Percentiles rank a stretch among this genome's conserved stretches.
Conservation (phyloP, 2,329 filamentous ascomycete species). For the Chaetothyriales sp. region DNA sequence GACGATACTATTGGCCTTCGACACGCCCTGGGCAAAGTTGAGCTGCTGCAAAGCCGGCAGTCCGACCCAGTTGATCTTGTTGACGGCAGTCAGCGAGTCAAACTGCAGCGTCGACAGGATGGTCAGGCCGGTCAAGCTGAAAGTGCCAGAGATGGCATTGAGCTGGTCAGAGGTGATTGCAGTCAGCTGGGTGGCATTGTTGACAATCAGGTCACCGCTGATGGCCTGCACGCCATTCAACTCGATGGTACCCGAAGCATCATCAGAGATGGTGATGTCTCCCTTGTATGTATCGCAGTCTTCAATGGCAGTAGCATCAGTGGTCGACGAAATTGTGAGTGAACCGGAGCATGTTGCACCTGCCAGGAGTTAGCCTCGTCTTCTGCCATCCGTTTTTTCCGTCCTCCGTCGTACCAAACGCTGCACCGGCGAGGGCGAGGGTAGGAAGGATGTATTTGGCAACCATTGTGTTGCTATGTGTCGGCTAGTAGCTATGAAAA, state of each 20-base stretch:
- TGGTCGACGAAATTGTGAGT: slow-evolving; percentile 42
- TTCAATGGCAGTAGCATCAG: slow-evolving; percentile 48
- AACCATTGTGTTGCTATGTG: slow-evolving; percentile 30
- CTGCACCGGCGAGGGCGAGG: slow-evolving; percentile 40
- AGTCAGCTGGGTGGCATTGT: slow-evolving; percentile 47
- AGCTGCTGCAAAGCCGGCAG: slow-evolving; percentile 51
- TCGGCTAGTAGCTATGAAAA: slow-evolving; percentile 9
- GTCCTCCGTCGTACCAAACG: slow-evolving; percentile 30
- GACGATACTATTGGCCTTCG: slow-evolving; percentile 51
- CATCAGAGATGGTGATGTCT: slow-evolving; percentile 49
- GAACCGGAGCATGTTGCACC: neutral
- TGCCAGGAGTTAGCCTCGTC: neutral
- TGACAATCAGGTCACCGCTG: slow-evolving; percentile 40
- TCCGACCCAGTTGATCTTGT: slow-evolving; percentile 56
- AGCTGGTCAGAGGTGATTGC: slow-evolving; percentile 50
- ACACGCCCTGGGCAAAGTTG: slow-evolving; percentile 51
- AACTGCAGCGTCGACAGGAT: slow-evolving; percentile 56
- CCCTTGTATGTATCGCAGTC: slow-evolving; percentile 55
- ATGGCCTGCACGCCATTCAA: slow-evolving; percentile 33
- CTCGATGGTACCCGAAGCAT: slow-evolving; percentile 41
- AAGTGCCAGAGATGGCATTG: slow-evolving; percentile 51
- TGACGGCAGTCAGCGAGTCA: slow-evolving; percentile 49
- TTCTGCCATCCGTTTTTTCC: neutral
- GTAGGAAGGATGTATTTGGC: slow-evolving; percentile 42
- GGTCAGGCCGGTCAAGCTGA: slow-evolving; percentile 56